A percentile compares a stretch with the other conserved stretches of the same genome.
These are phyloP conservation scores for Rhodotorula sp. DNA, from an alignment of 1,284 basidiomycete genomes.

Conservation along the genomic window DNA sequence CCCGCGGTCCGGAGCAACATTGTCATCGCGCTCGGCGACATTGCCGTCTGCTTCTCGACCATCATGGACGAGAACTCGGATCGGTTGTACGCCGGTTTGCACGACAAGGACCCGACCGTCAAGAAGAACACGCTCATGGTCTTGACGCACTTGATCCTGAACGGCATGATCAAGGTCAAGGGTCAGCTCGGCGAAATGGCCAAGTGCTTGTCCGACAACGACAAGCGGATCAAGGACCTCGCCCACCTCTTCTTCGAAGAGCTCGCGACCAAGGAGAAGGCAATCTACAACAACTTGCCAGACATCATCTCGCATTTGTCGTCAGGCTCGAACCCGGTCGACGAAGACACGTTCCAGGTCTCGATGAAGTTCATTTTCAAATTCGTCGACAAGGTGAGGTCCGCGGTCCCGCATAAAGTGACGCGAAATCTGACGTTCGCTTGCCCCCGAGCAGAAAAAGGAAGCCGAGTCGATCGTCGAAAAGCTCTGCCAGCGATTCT, in stretches of 20 bases:
- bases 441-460: constrained; percentile 72
- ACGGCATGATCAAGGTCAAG: constrained; percentile 99
- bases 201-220: constrained; percentile 94
- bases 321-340: constrained; percentile 87
- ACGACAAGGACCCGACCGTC: constrained; percentile 79
- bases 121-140: constrained; percentile 99
- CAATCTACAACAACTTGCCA: constrained; percentile 97
- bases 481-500: constrained; percentile 91
- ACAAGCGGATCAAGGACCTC: constrained; percentile 81
- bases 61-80: constrained; percentile 97
- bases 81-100: constrained; percentile 88
- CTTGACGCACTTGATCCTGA: constrained; percentile 91
- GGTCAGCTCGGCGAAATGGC: constrained; percentile 99
- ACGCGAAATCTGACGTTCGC: not conserved
- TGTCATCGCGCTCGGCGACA: constrained; percentile 94
- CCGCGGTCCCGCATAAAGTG: not conserved
- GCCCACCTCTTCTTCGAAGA: constrained; percentile 98
- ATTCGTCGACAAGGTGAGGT: constrained; percentile 85
- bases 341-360: constrained; percentile 85
- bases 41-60: constrained; percentile 92
- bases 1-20: constrained; percentile 89
- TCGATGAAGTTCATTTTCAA: constrained; percentile 95
- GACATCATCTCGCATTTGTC: constrained; percentile 95
- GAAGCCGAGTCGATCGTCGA: constrained; percentile 85
- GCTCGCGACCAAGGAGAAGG: constrained; percentile 92